Evolutionary conservation across 176 grass and related monocot species (phyloP).

Genomic region (Musa schizocarpa): DNA sequence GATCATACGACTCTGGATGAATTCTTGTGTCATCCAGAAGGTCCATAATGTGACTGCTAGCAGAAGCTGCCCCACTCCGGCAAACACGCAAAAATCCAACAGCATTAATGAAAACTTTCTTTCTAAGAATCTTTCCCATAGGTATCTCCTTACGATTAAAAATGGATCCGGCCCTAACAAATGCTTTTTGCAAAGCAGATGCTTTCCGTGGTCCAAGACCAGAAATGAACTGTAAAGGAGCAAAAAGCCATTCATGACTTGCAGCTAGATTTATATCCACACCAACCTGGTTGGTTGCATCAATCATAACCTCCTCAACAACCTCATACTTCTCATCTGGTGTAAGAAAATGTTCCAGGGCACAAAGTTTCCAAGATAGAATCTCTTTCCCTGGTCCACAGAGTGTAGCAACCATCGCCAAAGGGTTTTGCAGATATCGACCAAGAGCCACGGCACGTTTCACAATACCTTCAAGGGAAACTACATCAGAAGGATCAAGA

Average conservation of each 20-base stretch:
- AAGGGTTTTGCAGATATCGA: slow-evolving; percentile 78
- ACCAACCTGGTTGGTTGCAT: slow-evolving; percentile 93
- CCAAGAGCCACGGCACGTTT: slow-evolving; percentile 87
- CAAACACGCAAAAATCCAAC: slow-evolving; percentile 82
- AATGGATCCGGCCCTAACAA: slow-evolving; percentile 82
- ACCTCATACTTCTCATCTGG: slow-evolving; percentile 93
- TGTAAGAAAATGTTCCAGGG: slow-evolving; percentile 70
- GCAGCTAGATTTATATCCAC: slow-evolving; percentile 93
- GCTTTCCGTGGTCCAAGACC: slow-evolving; percentile 94
- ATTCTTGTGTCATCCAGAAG: slow-evolving; percentile 97
- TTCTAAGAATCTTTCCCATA: slow-evolving; percentile 52
- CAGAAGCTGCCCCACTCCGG: slow-evolving; percentile 64
- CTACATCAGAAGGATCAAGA: not conserved
- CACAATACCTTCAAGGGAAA: slow-evolving; percentile 59
- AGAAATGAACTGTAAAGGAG: slow-evolving; percentile 78
- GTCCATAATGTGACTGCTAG: slow-evolving; percentile 85
- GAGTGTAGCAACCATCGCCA: slow-evolving; percentile 85
- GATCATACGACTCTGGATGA: slow-evolving; percentile 88
- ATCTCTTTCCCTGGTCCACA: slow-evolving; percentile 94
- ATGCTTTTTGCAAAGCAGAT: slow-evolving; percentile 73
- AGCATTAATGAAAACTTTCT: slow-evolving; percentile 91
- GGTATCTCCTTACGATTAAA: slow-evolving; percentile 90
- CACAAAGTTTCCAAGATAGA: slow-evolving; percentile 85
- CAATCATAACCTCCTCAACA: slow-evolving; percentile 94
- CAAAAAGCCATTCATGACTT: slow-evolving; percentile 97